Evolutionary conservation across 1,284 basidiomycete genomes (phyloP).

Genomic region (Malassezia vespertilionis): DNA sequence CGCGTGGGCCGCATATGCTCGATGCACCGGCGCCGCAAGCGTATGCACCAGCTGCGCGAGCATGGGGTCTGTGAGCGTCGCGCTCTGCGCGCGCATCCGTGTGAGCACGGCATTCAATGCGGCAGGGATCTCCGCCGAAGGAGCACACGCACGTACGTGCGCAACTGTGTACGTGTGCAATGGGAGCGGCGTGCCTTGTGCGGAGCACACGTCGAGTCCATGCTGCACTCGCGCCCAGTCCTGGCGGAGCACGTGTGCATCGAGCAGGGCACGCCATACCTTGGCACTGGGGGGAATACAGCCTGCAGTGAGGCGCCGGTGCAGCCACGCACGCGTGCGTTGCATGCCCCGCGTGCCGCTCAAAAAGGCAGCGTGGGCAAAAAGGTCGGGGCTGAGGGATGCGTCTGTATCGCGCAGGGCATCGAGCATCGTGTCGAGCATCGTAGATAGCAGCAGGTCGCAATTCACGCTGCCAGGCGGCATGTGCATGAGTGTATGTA

Average conservation of each 20-base stretch:
- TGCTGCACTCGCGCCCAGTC: conserved; percentile 13
- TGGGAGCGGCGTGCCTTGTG: background rate
- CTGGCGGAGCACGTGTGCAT: background rate
- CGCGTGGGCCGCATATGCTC: background rate
- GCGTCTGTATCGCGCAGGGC: background rate
- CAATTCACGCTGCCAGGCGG: conserved; percentile 1
- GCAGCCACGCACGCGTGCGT: conserved; percentile 4
- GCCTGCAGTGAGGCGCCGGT: background rate
- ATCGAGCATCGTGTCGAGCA: conserved; percentile 1
- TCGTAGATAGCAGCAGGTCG: conserved; percentile 7
- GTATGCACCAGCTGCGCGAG: conserved; percentile 7
- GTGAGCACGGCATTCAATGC: background rate
- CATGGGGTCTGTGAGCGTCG: conserved; percentile 5
- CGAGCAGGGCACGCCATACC: conserved; percentile 14
- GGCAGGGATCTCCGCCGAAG: background rate
- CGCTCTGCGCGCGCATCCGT: conserved; percentile 8
- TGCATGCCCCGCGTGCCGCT: background rate
- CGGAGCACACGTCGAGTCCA: background rate
- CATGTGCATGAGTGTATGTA: background rate
- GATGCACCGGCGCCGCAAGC: conserved; percentile 3
- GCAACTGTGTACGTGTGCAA: conserved; percentile 6
- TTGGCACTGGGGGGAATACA: background rate
- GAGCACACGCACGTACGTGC: background rate
- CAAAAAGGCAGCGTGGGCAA: background rate
- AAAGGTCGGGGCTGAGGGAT: background rate